Percentiles rank a stretch among this genome's conserved stretches.
Evolutionary conservation across 768 basidiomycete species (phyloP).

Genomic region (Rhizopogon vinicolor): DNA sequence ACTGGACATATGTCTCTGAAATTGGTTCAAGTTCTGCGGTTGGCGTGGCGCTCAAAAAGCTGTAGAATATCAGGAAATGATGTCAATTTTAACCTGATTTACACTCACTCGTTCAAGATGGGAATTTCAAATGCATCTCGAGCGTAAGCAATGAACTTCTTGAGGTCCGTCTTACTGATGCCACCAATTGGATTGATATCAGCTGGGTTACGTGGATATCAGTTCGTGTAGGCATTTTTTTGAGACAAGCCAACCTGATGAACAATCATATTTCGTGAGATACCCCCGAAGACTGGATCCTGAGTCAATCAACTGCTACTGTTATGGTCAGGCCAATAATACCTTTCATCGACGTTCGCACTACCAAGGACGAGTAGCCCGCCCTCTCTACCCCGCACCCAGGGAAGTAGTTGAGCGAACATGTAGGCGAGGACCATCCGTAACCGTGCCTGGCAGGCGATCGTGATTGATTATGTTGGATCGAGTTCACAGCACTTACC

Average conservation of each 20-base stretch:
- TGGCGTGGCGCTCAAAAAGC: slow-evolving; percentile 88
- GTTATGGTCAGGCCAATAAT: not conserved
- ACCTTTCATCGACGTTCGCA: slow-evolving; percentile 98
- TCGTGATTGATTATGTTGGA: not conserved
- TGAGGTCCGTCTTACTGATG: slow-evolving; percentile 96
- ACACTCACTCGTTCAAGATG: slow-evolving; percentile 63
- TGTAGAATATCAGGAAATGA: slow-evolving; percentile 25
- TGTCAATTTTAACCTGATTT: not conserved
- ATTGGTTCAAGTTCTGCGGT: slow-evolving; percentile 97
- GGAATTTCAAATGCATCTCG: slow-evolving; percentile 77
- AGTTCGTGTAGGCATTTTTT: slow-evolving; percentile 5
- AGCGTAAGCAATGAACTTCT: slow-evolving; percentile 90
- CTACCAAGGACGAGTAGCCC: slow-evolving; percentile 94
- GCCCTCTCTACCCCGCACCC: slow-evolving; percentile 79
- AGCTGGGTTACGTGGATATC: slow-evolving; percentile 38
- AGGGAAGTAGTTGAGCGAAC: slow-evolving; percentile 93
- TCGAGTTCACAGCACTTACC: slow-evolving; percentile 28
- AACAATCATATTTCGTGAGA: slow-evolving; percentile 97
- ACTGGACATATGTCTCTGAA: slow-evolving; percentile 89
- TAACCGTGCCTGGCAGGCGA: slow-evolving; percentile 62
- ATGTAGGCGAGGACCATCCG: slow-evolving; percentile 94
- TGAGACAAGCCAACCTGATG: slow-evolving; percentile 51
- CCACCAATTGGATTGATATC: slow-evolving; percentile 98
- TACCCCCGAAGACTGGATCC: slow-evolving; percentile 81
- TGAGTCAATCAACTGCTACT: not conserved